phyloP scores from a whole-genome alignment of 768 basidiomycete genomes.

The Lanmaoa pseudosensibilis region DNA sequence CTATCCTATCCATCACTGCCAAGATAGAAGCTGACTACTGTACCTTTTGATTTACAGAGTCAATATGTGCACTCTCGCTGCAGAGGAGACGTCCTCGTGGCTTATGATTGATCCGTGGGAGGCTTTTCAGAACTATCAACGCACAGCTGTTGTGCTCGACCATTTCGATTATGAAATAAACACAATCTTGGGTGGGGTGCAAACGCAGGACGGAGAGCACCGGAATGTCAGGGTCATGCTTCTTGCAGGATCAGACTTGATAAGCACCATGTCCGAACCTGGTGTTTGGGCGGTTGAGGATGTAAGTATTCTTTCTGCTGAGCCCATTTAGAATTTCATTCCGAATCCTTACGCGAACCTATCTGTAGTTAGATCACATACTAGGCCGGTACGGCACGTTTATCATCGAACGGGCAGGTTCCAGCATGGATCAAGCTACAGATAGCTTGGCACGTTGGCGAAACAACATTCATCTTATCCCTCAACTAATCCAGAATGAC shows the following conservation, averaged over 20 bases:
- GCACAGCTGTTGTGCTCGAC: slow-evolving; percentile 95
- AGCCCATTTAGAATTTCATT: slow-evolving; percentile 7
- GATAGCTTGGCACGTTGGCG: slow-evolving; percentile 74
- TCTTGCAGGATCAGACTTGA: slow-evolving; percentile 96
- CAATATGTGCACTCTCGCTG: slow-evolving; percentile 85
- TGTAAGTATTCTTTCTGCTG: slow-evolving; percentile 51
- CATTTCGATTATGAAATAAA: slow-evolving; percentile 97
- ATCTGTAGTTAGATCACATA: slow-evolving; percentile 87
- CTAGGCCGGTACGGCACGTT: slow-evolving; percentile 91
- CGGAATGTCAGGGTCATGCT: slow-evolving; percentile 85
- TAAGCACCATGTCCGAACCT: slow-evolving; percentile 97
- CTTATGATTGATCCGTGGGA: slow-evolving; percentile 99
- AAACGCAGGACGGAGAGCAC: slow-evolving; percentile 70
- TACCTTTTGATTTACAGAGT: slow-evolving; percentile 50
- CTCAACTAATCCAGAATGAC: slow-evolving; percentile 95
- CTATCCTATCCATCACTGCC: neutral
- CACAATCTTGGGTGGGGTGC: slow-evolving; percentile 74
- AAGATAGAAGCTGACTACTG: slow-evolving; percentile 23
- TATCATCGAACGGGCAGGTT: slow-evolving; percentile 93
- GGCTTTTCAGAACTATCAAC: slow-evolving; percentile 90
- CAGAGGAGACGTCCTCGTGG: slow-evolving; percentile 89
- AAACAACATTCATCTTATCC: slow-evolving; percentile 86
- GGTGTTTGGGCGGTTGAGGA: slow-evolving; percentile 96
- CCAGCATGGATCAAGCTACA: slow-evolving; percentile 83
- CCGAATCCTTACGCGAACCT: slow-evolving; percentile 11